Evolutionary conservation across 106 monocot genomes (phyloP), one percentile per base, ranked within the genome.

Genomic region (Chionographis japonica): DNA sequence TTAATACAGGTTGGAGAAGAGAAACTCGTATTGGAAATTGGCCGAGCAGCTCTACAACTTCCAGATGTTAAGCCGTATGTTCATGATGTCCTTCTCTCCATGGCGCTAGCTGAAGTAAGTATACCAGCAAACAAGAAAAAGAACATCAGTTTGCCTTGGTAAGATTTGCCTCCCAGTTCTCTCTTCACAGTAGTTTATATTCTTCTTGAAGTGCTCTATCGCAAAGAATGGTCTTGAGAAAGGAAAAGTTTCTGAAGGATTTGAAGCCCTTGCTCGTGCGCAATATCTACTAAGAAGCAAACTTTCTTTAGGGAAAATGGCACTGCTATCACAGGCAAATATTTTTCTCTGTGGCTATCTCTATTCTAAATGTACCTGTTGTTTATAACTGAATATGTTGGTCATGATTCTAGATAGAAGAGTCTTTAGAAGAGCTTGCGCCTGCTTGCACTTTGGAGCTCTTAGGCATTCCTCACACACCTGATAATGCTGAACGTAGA

Each of bases 211-310:
- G 97, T 98, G 92, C 65, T 85, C 92, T 64, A 85, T 87, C 81
- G 97, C 97, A 52, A 98, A 98, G 68, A 63, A 61, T 75, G 74
- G 70, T 73, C 87, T 98, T 73, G 97, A 98, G 78, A 90, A 83
- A 65, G 90, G 71, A 50, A 92, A 85, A 79, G 79, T 98, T 46
- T 89, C 79, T 77, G 85, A 85, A 74, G 97, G 92, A 57, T 98
- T 98, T 83, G 97, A 98, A 75, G 89, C 97, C 64, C 80, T 98
- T 72, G 97, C 97, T 67, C 89, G 84, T 62, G 92, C 97, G 72
- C 97, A 90, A 52, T 78, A 80, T 73, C 69, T 98, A 46, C 72
- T 98, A 38, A 89, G 77, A 80, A 92, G 92, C 78, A 87, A 84
- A 78, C 56, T 20, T 10, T 92, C 87, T 80, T 72, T 89, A 27